Percentiles rank a stretch among this genome's conserved stretches.
Evolutionary conservation across 2,329 filamentous ascomycete species (phyloP).

Genomic region (Parafenestella ontariensis): DNA sequence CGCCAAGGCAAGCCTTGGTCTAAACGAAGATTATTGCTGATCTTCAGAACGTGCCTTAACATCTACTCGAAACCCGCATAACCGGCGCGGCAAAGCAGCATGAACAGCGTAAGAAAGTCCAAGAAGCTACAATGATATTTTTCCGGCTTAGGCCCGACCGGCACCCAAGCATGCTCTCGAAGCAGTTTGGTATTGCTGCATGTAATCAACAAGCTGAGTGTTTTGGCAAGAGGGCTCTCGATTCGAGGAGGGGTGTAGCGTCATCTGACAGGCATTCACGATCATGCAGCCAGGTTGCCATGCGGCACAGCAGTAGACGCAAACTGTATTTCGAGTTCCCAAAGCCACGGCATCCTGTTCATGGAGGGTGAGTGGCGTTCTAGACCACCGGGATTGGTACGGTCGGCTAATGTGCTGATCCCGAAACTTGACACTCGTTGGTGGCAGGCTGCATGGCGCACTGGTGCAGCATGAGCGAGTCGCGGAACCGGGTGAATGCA

Average conservation of each 20-base stretch:
- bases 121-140: not conserved
- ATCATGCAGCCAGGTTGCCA: slow-evolving; percentile 10
- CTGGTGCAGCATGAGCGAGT: not conserved
- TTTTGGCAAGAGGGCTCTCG: slow-evolving; percentile 2
- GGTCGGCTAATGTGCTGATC: slow-evolving; percentile 10
- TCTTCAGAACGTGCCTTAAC: not conserved
- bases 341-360: slow-evolving; percentile 4
- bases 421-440: slow-evolving; percentile 1
- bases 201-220: slow-evolving; percentile 2
- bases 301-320: slow-evolving; percentile 1
- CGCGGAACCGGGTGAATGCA: not conserved
- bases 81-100: not conserved
- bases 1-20: slow-evolving; percentile 1
- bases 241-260: slow-evolving; percentile 4
- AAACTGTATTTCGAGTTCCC: not conserved
- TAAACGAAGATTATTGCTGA: not conserved
- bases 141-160: not conserved
- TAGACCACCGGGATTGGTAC: slow-evolving; percentile 3
- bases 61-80: slow-evolving; percentile 4
- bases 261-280: slow-evolving; percentile 14
- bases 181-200: slow-evolving; percentile 1
- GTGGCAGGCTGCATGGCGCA: not conserved
- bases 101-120: not conserved
- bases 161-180: not conserved
- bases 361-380: slow-evolving; percentile 9